Evolutionary conservation across 1,284 basidiomycete species (phyloP).

Genomic region (Pseudozyma hubeiensis): DNA sequence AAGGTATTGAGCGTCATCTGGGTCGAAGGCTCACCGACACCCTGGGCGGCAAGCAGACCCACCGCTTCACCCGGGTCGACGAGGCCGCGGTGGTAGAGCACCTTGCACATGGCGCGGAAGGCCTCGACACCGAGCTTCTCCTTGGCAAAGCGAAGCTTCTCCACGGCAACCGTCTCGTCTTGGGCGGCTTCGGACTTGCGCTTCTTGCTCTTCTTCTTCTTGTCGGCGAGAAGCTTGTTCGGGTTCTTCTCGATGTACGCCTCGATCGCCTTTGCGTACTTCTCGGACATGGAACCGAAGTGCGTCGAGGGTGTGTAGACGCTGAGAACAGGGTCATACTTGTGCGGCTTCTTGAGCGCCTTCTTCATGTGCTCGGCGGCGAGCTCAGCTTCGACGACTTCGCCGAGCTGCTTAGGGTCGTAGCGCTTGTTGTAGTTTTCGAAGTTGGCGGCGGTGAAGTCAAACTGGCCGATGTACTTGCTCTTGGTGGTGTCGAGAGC

Average conservation of each 20-base stretch:
- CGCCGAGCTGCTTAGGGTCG: conserved; percentile 74
- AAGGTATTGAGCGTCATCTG: conserved; percentile 99
- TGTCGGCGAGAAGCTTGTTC: conserved; percentile 76
- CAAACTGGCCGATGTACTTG: conserved; percentile 79
- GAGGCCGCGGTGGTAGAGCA: conserved; percentile 71
- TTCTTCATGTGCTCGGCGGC: conserved; percentile 87
- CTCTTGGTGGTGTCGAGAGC: conserved; percentile 91
- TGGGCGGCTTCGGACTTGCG: conserved; percentile 62
- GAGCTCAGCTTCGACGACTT: conserved; percentile 77
- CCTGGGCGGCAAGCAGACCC: conserved; percentile 95
- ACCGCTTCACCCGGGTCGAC: conserved; percentile 98
- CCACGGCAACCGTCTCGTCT: conserved; percentile 38
- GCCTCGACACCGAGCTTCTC: conserved; percentile 60
- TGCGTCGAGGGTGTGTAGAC: conserved; percentile 82
- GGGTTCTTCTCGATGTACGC: conserved; percentile 85
- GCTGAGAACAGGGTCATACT: conserved; percentile 81
- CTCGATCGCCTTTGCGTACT: conserved; percentile 84
- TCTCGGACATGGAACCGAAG: conserved; percentile 92
- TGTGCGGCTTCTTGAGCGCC: conserved; percentile 84
- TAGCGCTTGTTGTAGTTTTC: conserved; percentile 81
- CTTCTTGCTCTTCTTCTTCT: conserved; percentile 72
- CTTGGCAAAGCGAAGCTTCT: conserved; percentile 72
- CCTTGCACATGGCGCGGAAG: conserved; percentile 65
- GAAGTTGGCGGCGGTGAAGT: conserved; percentile 91
- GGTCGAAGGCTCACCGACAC: conserved; percentile 98